Evolutionary conservation across 2,329 filamentous ascomycete genomes (phyloP), one percentile per base, ranked within the genome.

Genomic region (Alternaria hordeiaustralica): DNA sequence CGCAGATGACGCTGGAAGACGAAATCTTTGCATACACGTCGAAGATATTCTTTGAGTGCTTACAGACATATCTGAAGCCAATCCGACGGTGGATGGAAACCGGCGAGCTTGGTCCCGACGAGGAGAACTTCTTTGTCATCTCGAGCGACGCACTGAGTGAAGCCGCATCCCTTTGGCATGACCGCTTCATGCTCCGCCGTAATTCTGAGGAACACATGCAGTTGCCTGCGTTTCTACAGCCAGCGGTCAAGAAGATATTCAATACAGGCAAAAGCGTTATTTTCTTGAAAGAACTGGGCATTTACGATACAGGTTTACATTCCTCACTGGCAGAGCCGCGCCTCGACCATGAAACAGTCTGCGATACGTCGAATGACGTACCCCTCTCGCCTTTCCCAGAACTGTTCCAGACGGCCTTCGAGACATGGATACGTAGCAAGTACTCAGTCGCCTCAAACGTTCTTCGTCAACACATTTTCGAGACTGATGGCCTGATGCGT

Each of bases 181-280:
- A 90, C 61, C 89, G 90, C 71, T 97, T 90, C 77, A 84, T 86
- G 21, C 82, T 97, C 13, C 87, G 90, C 25, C 84, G 82, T 12
- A 88, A 89, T 1, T 78, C 85, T 4, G 83, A 88, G 45, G 88
- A 89, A 15, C 80, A 81, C 2, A 78, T 94, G 1, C 88, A 91
- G 70, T 89, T 90, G 0, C 94, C 95, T 0, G 85, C 82, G 3
- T 97, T 97, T 68, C 84, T 97, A 5, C 87, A 89, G 43, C 86
- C 90, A 3, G 87, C 90, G 2, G 88, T 88, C 0, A 82, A 84
- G 23, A 91, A 89, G 65, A 93, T 97, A 41, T 95, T 97, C 72
- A 93, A 90, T 1, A 90, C 93, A 2, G 95, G 95, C 0, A 97
- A 97, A 79, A 96, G 91, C 71, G 90, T 96, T 59, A 88, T 96